Evolutionary conservation across 768 basidiomycete species (phyloP).

Genomic region (Lentinus brumalis): DNA sequence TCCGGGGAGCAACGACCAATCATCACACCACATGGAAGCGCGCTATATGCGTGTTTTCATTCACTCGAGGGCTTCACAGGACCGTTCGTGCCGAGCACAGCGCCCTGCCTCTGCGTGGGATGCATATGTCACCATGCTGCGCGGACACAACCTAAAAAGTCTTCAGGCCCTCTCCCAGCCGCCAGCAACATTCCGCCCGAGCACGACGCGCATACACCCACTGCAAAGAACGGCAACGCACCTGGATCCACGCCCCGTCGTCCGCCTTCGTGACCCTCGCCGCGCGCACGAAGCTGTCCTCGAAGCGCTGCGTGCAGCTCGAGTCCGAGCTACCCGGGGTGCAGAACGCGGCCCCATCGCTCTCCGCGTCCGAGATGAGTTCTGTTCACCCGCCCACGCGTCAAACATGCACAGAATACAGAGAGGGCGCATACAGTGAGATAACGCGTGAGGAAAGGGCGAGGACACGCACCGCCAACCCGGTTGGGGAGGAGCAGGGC

Average conservation of each 20-base stretch:
- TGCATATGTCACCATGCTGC: too few relatives aligned
- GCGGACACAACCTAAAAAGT: too few relatives aligned
- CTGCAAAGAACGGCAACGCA: slow-evolving; percentile 11
- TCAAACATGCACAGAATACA: not conserved
- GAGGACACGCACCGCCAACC: slow-evolving; percentile 32
- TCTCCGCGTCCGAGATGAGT: slow-evolving; percentile 42
- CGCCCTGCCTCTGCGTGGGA: too few relatives aligned
- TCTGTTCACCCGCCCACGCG: slow-evolving; percentile 26
- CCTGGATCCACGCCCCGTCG: slow-evolving; percentile 45
- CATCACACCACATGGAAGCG: too few relatives aligned
- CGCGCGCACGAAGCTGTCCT: slow-evolving; percentile 41
- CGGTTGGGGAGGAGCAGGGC: slow-evolving; percentile 37
- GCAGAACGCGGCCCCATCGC: slow-evolving; percentile 40
- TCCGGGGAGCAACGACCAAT: too few relatives aligned
- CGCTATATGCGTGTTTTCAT: too few relatives aligned
- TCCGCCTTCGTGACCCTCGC: slow-evolving; percentile 34
- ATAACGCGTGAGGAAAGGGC: not conserved
- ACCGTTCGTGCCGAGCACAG: too few relatives aligned
- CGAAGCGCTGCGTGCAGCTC: slow-evolving; percentile 33
- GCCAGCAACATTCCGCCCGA: too few relatives aligned
- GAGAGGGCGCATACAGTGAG: not conserved
- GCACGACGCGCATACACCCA: not conserved
- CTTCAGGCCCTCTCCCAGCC: too few relatives aligned
- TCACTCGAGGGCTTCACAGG: too few relatives aligned
- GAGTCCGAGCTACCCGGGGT: slow-evolving; percentile 28